A percentile compares a stretch with the other conserved stretches of the same genome.
Conservation (phyloP, 768 basidiomycete species). For the Calvatia gigantea region DNA sequence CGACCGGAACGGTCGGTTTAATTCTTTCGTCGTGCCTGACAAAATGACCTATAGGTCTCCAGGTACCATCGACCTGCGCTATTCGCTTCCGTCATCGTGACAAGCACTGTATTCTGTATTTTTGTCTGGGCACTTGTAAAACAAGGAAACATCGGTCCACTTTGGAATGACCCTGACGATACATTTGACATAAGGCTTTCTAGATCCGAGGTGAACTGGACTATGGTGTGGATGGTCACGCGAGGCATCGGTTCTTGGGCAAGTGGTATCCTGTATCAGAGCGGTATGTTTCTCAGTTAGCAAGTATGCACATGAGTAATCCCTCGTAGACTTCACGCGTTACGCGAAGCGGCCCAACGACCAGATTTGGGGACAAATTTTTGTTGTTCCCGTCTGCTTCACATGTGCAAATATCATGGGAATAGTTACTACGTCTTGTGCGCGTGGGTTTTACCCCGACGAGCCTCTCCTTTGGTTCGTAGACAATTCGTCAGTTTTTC, state of each 20-base stretch:
- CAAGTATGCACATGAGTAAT: not conserved
- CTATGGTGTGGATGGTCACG: constrained; percentile 27
- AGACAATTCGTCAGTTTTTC: not conserved
- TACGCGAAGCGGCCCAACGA: constrained; percentile 27
- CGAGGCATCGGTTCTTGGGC: constrained; percentile 30
- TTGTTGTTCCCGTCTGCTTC: constrained; percentile 26
- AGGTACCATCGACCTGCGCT: constrained; percentile 19
- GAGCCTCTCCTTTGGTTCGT: constrained; percentile 25
- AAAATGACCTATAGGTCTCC: not conserved
- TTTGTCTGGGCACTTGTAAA: constrained; percentile 27
- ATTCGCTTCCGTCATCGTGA: constrained; percentile 23
- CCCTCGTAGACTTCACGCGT: constrained; percentile 25
- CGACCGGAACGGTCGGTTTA: not conserved
- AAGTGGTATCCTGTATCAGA: constrained; percentile 21
- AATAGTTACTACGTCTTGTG: constrained; percentile 24
- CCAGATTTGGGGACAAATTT: constrained; percentile 28
- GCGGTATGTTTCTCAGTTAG: constrained; percentile 13
- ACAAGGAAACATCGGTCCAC: constrained; percentile 27
- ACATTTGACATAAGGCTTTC: constrained; percentile 21
- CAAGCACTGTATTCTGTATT: constrained; percentile 22
- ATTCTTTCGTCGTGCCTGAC: not conserved
- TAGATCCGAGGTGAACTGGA: constrained; percentile 23
- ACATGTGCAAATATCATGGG: constrained; percentile 28
- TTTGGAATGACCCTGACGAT: constrained; percentile 24
- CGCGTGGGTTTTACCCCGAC: constrained; percentile 27